phyloP scores from a whole-genome alignment of 176 grass and related monocot species.

The Lolium rigidum region DNA sequence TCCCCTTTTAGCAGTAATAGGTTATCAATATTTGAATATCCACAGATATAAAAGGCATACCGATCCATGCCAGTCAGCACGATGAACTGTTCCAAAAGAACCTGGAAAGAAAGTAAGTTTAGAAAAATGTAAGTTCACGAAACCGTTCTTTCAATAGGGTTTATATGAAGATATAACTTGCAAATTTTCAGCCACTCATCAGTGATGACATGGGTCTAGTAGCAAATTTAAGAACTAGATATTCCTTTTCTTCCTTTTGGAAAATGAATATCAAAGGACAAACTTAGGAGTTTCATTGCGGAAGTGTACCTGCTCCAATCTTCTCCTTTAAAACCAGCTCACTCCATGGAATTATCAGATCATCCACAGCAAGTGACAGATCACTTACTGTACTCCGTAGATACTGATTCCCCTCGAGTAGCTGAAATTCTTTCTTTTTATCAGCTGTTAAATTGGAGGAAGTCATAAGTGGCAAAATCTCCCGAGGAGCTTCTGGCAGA shows the following conservation, averaged over 20 bases:
- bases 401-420: constrained; percentile 52
- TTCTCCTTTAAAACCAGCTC: constrained; percentile 92
- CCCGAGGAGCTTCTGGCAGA: constrained; percentile 47
- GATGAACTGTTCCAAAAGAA: constrained; percentile 98
- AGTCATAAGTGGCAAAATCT: constrained; percentile 59
- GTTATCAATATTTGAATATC: not conserved
- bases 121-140: constrained; percentile 5
- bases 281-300: constrained; percentile 9
- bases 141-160: not conserved
- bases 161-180: constrained; percentile 32
- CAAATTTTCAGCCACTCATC: not conserved
- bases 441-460: constrained; percentile 64
- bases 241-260: not conserved
- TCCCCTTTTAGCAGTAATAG: constrained; percentile 24
- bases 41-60: constrained; percentile 60
- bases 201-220: not conserved
- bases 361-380: constrained; percentile 75
- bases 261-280: not conserved
- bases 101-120: constrained; percentile 59
- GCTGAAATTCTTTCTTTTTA: constrained; percentile 70
- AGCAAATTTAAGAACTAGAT: not conserved
- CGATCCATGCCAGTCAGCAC: constrained; percentile 99
- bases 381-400: constrained; percentile 52
- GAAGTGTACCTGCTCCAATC: constrained; percentile 86
- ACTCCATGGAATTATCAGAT: constrained; percentile 86